A percentile compares a stretch with the other conserved stretches of the same genome.
Conservation (phyloP, 2,329 filamentous ascomycete species). For the Teratosphaeria viscida region DNA sequence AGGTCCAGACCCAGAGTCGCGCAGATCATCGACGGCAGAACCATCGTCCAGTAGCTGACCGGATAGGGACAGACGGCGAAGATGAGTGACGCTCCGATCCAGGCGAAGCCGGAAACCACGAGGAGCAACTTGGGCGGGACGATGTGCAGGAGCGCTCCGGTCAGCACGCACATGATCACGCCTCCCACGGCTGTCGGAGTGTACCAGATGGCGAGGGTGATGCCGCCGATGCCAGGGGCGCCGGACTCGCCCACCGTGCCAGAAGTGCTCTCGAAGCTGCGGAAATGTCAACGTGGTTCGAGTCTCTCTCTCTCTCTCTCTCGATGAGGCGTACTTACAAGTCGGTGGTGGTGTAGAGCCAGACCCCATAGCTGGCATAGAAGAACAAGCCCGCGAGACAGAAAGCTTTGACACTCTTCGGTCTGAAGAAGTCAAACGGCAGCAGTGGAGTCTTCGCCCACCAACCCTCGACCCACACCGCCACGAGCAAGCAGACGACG, state of each 20-base stretch:
- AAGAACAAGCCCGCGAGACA: conserved; percentile 26
- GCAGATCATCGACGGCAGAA: conserved; percentile 28
- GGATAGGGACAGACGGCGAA: conserved; percentile 23
- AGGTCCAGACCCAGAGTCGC: conserved; percentile 27
- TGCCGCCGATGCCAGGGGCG: conserved; percentile 14
- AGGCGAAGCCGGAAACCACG: conserved; percentile 23
- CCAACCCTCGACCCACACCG: conserved; percentile 27
- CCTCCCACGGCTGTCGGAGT: conserved; percentile 26
- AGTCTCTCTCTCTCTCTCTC: not conserved
- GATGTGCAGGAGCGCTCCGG: conserved; percentile 21
- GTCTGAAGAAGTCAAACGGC: conserved; percentile 27
- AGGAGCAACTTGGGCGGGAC: conserved; percentile 21
- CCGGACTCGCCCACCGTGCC: conserved; percentile 1
- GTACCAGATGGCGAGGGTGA: conserved; percentile 25
- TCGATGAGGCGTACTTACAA: not conserved
- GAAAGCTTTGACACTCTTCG: conserved; percentile 22
- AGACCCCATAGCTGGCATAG: conserved; percentile 26
- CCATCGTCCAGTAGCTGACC: conserved; percentile 25
- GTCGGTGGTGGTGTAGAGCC: conserved; percentile 23
- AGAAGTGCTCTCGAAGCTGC: conserved; percentile 10
- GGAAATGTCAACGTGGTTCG: not conserved
- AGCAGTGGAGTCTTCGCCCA: conserved; percentile 23
- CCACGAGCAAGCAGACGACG: conserved; percentile 14
- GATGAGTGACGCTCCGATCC: conserved; percentile 26
- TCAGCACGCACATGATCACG: conserved; percentile 22